These are phyloP conservation scores for Scutellaria minor DNA, from an alignment of 257 asterid species.

Conservation along the genomic window DNA sequence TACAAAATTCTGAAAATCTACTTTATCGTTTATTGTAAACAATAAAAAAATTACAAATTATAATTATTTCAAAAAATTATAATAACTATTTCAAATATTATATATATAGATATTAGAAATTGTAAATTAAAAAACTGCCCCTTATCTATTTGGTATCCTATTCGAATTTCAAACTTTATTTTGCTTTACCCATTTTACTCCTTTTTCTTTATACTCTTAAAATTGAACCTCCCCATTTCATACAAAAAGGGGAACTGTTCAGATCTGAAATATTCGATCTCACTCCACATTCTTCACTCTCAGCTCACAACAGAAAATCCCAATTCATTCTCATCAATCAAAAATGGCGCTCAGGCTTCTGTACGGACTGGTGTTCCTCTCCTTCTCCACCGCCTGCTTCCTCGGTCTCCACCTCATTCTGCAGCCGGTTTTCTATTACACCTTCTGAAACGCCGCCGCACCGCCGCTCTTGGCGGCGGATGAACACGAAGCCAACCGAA, in stretches of 20 bases:
- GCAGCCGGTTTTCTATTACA: constrained; percentile 65
- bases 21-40: too few relatives aligned
- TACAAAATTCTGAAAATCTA: too few relatives aligned
- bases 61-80: too few relatives aligned
- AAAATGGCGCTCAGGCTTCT: constrained; percentile 48
- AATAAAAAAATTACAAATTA: too few relatives aligned
- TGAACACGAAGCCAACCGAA: too few relatives aligned
- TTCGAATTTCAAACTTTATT: constrained; percentile 16
- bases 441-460: too few relatives aligned
- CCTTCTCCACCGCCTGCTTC: constrained; percentile 56
- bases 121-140: too few relatives aligned
- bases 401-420: constrained; percentile 55
- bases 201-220: too few relatives aligned
- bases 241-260: not conserved
- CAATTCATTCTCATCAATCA: not conserved
- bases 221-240: too few relatives aligned
- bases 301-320: not conserved
- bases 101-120: too few relatives aligned
- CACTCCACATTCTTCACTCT: constrained; percentile 32
- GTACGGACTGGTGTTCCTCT: constrained; percentile 55
- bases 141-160: not conserved
- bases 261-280: constrained; percentile 45
- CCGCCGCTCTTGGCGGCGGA: too few relatives aligned
- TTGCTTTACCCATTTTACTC: not conserved
- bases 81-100: too few relatives aligned